Percentiles rank a stretch among this genome's conserved stretches.
These are phyloP conservation scores for Epithemia pelagica DNA, from an alignment of 108 stramenopile genomes.

Conservation along the genomic window DNA sequence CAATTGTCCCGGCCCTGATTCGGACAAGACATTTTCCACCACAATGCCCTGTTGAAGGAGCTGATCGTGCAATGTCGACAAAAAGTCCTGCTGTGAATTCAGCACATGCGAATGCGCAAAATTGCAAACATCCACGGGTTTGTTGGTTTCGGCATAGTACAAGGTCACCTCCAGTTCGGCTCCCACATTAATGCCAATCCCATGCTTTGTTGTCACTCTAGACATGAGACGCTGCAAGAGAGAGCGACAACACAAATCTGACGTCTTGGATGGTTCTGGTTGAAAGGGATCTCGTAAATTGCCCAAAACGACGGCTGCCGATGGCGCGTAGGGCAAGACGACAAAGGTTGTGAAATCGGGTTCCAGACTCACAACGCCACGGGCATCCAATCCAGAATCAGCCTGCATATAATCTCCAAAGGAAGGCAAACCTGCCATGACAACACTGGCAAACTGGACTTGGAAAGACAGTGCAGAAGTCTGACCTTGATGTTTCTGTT, in stretches of 20 bases:
- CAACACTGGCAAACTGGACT: conserved; percentile 57
- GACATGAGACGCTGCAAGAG: conserved; percentile 46
- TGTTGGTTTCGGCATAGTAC: conserved; percentile 13
- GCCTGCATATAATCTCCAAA: conserved; percentile 39
- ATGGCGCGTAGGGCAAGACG: conserved; percentile 61
- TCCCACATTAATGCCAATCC: conserved; percentile 55
- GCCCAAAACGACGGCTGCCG: conserved; percentile 66
- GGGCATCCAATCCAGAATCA: conserved; percentile 48
- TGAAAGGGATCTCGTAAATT: conserved; percentile 39
- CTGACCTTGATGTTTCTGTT: neutral
- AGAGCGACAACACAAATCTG: conserved; percentile 59
- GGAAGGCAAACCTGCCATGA: conserved; percentile 53
- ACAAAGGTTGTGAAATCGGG: conserved; percentile 58
- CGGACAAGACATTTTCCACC: conserved; percentile 63
- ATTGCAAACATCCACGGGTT: conserved; percentile 49
- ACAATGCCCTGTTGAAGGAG: conserved; percentile 53
- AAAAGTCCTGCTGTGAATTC: conserved; percentile 71
- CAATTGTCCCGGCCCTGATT: conserved; percentile 71
- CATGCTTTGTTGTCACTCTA: conserved; percentile 28
- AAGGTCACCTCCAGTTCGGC: conserved; percentile 74
- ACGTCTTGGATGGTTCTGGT: conserved; percentile 25
- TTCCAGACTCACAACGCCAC: conserved; percentile 39
- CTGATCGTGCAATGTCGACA: conserved; percentile 52
- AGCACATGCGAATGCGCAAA: conserved; percentile 57
- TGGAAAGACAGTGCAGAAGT: neutral